Evolutionary conservation across 257 asterid species (phyloP), one percentile per base, ranked within the genome.

Genomic region (Scutellaria galericulata): DNA sequence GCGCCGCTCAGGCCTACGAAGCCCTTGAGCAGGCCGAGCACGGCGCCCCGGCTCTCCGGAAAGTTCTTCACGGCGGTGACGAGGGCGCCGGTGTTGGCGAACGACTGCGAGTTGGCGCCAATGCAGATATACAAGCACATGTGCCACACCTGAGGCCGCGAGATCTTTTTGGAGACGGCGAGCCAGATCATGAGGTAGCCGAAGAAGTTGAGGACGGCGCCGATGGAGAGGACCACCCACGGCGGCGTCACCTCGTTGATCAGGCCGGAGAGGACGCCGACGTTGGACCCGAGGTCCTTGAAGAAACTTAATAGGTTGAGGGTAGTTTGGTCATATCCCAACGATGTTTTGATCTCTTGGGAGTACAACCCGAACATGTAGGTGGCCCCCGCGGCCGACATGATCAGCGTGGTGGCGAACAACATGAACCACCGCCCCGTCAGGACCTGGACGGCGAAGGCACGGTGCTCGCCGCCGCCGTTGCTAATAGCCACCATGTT

Each of bases 131-230:
- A 89, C 42, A 86, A 58, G 52, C 97, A 91, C 97, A 91, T 91
- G 18, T 84, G 89, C 96, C 96, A 89, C 0, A 91, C 95, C 18
- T 78, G 77, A 0, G 95, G 93, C 5, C 40, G 71, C 4, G 94
- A 12, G 42, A 86, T 86, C 73, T 68, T 84, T 2, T 71, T 80
- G 10, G 92, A 79, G 10, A 91, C 97, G 27, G 96, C 88, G 0
- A 91, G 82, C 97, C 97, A 91, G 11, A 91, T 87, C 96, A 89
- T 89, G 51, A 91, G 83, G 81, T 91, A 91, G 67, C 97, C 97
- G 78, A 82, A 89, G 72, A 91, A 84, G 75, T 91, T 91, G 11
- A 91, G 84, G 5, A 79, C 79, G 0, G 91, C 86, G 1, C 97
- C 97, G 9, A 91, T 84, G 44, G 86, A 80, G 12, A 91, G 94